These are phyloP conservation scores for Fusarium bulbicola DNA, from an alignment of 2,329 filamentous ascomycete genomes.

Conservation along the genomic window DNA sequence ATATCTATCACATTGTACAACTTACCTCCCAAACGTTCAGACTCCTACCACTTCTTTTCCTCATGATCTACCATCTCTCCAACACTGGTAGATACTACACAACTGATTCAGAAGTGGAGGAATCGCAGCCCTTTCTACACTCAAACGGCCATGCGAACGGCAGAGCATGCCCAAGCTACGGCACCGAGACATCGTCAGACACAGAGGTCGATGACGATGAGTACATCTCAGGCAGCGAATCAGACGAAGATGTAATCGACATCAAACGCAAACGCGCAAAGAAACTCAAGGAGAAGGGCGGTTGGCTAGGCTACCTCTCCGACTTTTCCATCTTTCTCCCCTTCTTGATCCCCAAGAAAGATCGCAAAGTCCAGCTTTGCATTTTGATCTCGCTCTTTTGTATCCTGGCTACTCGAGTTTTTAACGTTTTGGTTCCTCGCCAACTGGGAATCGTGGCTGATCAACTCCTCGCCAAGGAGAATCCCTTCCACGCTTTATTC, in stretches of 20 bases:
- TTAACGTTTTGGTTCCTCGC: conserved; percentile 46
- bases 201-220: neutral
- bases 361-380: conserved; percentile 45
- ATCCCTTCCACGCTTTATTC: conserved; percentile 31
- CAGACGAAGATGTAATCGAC: conserved; percentile 33
- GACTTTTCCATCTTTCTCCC: conserved; percentile 46
- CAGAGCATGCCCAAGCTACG: conserved; percentile 8
- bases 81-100: neutral
- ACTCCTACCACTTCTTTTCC: conserved; percentile 4
- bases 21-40: conserved; percentile 7
- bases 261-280: conserved; percentile 43
- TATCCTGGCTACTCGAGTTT: conserved; percentile 36
- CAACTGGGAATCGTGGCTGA: conserved; percentile 47
- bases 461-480: conserved; percentile 34
- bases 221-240: conserved; percentile 25
- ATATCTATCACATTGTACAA: neutral
- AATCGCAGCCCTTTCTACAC: conserved; percentile 23
- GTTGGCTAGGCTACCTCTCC: conserved; percentile 45
- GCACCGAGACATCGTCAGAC: conserved; percentile 1
- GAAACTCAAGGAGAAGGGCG: conserved; percentile 42
- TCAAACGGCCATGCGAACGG: neutral
- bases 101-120: neutral
- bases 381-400: conserved; percentile 39
- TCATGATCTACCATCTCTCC: neutral
- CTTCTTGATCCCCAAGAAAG: conserved; percentile 43